Evolutionary conservation across 192 early-diverging fungal species (phyloP).

Genomic region (Entophlyctis helioformis): DNA sequence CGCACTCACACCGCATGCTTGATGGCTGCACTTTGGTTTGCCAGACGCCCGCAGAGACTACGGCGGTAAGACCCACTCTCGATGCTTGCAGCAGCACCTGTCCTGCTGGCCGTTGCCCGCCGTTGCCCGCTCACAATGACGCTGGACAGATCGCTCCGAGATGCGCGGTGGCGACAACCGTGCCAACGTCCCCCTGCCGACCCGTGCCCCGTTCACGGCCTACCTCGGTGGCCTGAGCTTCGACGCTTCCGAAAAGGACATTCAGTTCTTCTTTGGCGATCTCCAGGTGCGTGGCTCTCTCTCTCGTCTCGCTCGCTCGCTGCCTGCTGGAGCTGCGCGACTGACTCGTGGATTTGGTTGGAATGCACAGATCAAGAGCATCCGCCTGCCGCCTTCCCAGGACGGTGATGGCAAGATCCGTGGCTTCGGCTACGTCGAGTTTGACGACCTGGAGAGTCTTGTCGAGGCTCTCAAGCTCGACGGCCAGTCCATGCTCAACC

Average conservation of each 20-base stretch:
- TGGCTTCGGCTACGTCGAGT: constrained; percentile 96
- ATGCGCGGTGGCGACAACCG: background rate
- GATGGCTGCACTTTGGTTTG: background rate
- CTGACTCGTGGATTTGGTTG: background rate
- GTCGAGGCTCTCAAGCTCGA: constrained; percentile 60
- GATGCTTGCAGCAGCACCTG: background rate
- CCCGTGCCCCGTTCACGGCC: constrained; percentile 76
- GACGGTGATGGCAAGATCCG: constrained; percentile 70
- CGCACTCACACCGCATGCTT: constrained; percentile 2
- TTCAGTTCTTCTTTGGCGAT: constrained; percentile 62
- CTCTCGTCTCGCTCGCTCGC: background rate
- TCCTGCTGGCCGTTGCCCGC: background rate
- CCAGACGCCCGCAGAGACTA: background rate
- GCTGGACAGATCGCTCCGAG: background rate
- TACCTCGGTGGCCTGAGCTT: constrained; percentile 87
- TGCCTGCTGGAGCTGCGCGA: background rate
- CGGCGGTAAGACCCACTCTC: background rate
- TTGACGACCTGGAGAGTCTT: constrained; percentile 72
- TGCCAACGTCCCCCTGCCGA: constrained; percentile 45
- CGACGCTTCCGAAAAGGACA: constrained; percentile 62
- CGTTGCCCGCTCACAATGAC: background rate
- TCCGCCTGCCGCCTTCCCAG: constrained; percentile 73
- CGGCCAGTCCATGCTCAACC: constrained; percentile 52
- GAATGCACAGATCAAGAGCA: constrained; percentile 46
- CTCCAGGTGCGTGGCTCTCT: constrained; percentile 37